phyloP scores from a whole-genome alignment of 192 early-diverging fungal genomes.

The Mortierella antarctica region DNA sequence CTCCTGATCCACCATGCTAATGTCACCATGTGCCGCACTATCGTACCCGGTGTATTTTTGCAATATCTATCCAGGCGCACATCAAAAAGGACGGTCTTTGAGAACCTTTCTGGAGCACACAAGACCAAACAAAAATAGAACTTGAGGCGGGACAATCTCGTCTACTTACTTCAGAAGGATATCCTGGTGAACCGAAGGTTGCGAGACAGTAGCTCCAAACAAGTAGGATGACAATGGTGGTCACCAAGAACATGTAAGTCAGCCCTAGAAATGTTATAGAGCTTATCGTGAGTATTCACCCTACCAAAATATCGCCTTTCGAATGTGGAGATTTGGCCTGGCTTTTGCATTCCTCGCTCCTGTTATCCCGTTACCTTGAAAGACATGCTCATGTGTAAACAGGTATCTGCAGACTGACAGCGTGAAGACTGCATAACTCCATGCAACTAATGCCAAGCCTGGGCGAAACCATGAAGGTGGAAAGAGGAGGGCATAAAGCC shows the following conservation, averaged over 20 bases:
- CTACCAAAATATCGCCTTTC: no score
- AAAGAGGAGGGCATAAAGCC: background rate
- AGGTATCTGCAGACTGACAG: constrained; percentile 38
- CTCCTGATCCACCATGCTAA: constrained; percentile 21
- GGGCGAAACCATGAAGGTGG: background rate
- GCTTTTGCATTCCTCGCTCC: background rate
- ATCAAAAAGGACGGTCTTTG: no score
- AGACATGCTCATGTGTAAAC: constrained; percentile 24
- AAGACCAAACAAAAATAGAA: background rate
- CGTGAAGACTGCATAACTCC: constrained; percentile 40
- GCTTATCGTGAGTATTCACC: background rate
- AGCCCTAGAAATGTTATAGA: constrained; percentile 3
- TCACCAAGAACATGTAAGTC: constrained; percentile 7
- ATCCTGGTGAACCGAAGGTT: constrained; percentile 42
- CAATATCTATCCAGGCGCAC: constrained; percentile 1
- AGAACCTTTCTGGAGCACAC: no score
- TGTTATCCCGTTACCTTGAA: constrained; percentile 38
- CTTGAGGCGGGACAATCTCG: background rate
- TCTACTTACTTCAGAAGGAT: constrained; percentile 35
- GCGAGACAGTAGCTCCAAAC: constrained; percentile 54
- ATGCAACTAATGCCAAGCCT: constrained; percentile 25
- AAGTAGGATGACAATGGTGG: constrained; percentile 23
- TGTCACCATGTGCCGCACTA: constrained; percentile 20
- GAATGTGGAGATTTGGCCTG: background rate
- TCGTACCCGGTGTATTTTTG: constrained; percentile 23